Percentiles rank a stretch among this genome's conserved stretches.
Evolutionary conservation across 345 rosid genomes (phyloP).

Genomic region (Pseudoturritis turrita): DNA sequence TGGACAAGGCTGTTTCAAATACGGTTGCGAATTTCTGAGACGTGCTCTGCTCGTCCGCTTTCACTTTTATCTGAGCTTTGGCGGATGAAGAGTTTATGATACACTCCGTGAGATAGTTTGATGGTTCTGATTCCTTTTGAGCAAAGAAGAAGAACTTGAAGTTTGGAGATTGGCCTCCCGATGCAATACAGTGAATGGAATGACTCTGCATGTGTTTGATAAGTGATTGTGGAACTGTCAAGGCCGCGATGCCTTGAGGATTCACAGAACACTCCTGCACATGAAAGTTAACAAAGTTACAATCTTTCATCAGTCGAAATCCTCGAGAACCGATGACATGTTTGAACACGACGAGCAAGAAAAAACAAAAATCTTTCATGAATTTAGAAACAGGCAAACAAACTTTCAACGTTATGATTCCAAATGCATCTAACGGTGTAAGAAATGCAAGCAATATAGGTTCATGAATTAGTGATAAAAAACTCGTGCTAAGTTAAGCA

Average conservation of each 20-base stretch:
- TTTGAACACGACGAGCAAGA: not conserved
- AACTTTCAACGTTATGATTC: not conserved
- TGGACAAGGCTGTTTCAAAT: slow-evolving; percentile 66
- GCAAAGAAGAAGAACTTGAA: slow-evolving; percentile 95
- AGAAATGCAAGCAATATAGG: not conserved
- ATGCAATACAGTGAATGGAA: slow-evolving; percentile 88
- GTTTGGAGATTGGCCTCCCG: slow-evolving; percentile 88
- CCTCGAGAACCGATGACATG: not conserved
- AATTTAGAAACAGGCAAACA: not conserved
- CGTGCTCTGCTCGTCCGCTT: slow-evolving; percentile 77
- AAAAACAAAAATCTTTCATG: not conserved
- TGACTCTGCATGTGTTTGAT: slow-evolving; percentile 79
- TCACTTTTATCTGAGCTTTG: slow-evolving; percentile 69
- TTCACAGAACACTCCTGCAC: slow-evolving; percentile 60
- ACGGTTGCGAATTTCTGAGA: slow-evolving; percentile 52
- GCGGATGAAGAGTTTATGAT: slow-evolving; percentile 76
- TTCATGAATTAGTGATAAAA: not conserved
- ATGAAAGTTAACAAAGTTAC: slow-evolving; percentile 7
- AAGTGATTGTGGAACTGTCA: slow-evolving; percentile 72
- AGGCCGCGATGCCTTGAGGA: slow-evolving; percentile 65
- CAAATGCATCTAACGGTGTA: not conserved
- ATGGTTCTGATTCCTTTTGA: slow-evolving; percentile 70
- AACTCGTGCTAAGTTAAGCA: not conserved
- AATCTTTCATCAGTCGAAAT: not conserved
- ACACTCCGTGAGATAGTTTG: slow-evolving; percentile 70